phyloP scores from a whole-genome alignment of 1,284 basidiomycete species.

The Hemileia vastatrix region DNA sequence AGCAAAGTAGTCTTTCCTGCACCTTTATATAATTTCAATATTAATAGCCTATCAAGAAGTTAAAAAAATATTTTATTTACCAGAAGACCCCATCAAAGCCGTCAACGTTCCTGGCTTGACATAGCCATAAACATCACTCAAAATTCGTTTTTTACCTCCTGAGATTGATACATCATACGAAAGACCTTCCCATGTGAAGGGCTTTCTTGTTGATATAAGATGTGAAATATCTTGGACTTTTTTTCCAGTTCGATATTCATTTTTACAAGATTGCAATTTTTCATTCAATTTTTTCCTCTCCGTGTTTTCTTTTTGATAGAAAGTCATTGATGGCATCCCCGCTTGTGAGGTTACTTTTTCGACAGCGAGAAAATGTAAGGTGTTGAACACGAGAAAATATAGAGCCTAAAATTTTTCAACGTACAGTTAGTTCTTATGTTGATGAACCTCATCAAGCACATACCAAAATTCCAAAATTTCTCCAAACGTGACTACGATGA shows the following conservation, averaged over 20 bases:
- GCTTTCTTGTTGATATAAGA: conserved; percentile 50
- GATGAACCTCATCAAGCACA: not conserved
- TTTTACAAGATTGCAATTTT: conserved; percentile 54
- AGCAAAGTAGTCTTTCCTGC: conserved; percentile 50
- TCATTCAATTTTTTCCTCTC: conserved; percentile 61
- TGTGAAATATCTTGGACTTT: no score
- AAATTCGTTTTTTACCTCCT: conserved; percentile 45
- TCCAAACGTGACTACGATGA: conserved; percentile 45
- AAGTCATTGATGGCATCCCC: no score
- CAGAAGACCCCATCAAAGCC: conserved; percentile 61
- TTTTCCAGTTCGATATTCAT: no score
- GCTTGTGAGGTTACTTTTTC: no score
- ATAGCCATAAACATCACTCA: conserved; percentile 49
- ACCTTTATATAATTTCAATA: conserved; percentile 24
- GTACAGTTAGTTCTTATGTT: no score
- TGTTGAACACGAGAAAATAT: no score
- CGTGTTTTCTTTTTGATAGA: conserved; percentile 59
- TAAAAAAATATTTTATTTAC: no score
- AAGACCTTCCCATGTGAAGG: conserved; percentile 48
- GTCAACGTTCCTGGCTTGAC: conserved; percentile 50
- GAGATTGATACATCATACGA: conserved; percentile 47
- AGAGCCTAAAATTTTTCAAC: no score
- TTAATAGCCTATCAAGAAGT: not conserved
- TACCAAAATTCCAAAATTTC: conserved; percentile 47
- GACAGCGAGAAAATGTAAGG: no score